A percentile compares a stretch with the other conserved stretches of the same genome.
Conservation (phyloP, 2,329 filamentous ascomycete genomes). For the Spiromastix sp. region DNA sequence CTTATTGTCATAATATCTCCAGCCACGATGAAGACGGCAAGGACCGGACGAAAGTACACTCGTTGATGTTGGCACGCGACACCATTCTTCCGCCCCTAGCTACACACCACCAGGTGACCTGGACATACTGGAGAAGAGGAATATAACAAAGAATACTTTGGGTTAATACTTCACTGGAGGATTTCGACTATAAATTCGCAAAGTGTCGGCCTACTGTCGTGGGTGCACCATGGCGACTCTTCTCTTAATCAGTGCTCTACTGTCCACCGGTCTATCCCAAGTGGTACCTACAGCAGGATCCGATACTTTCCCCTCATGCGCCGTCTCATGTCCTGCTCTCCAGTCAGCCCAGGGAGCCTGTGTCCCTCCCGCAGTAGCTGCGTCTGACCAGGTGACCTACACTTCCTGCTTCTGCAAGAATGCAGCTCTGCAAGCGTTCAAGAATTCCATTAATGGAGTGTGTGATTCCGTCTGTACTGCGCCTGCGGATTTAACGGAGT, state of each 20-base stretch:
- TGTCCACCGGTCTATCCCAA: slow-evolving; percentile 15
- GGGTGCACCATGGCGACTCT: slow-evolving; percentile 1
- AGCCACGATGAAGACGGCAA: too few relatives aligned
- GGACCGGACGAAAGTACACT: too few relatives aligned
- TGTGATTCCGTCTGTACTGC: slow-evolving; percentile 52
- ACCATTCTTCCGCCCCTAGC: too few relatives aligned
- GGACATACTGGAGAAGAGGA: too few relatives aligned
- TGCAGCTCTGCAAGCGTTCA: slow-evolving; percentile 47
- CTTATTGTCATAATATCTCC: too few relatives aligned
- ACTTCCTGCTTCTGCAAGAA: slow-evolving; percentile 66
- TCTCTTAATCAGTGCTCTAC: slow-evolving; percentile 15
- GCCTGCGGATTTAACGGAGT: slow-evolving; percentile 42
- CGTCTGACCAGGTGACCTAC: slow-evolving; percentile 44
- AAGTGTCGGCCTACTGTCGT: too few relatives aligned
- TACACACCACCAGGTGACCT: too few relatives aligned
- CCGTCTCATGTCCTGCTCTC: slow-evolving; percentile 47
- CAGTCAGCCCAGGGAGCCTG: slow-evolving; percentile 64
- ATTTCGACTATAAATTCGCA: too few relatives aligned
- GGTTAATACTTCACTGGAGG: too few relatives aligned
- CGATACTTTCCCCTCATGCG: slow-evolving; percentile 51
- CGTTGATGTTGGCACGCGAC: too few relatives aligned
- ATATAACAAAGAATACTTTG: too few relatives aligned
- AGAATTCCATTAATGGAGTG: slow-evolving; percentile 45
- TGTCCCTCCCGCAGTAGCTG: slow-evolving; percentile 46
- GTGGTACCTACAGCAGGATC: slow-evolving; percentile 29